Percentiles rank a stretch among this genome's conserved stretches.
Conservation (phyloP, 345 rosid species). For the Laguncularia racemosa region DNA sequence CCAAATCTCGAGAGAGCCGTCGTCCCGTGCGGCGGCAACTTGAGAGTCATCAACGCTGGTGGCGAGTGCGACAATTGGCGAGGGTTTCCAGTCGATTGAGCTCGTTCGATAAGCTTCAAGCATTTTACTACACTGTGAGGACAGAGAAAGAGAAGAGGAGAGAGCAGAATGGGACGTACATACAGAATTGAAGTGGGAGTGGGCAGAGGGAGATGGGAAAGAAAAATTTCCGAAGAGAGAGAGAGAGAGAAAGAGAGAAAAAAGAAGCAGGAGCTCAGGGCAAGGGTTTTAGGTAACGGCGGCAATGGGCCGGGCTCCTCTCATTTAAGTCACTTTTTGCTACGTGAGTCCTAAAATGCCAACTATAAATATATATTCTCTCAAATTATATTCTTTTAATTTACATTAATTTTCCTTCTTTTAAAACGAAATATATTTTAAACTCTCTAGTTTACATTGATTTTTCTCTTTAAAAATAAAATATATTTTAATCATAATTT, state of each 20-base stretch:
- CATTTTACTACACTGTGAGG: slow-evolving; percentile 18
- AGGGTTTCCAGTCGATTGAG: slow-evolving; percentile 82
- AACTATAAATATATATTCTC: no score
- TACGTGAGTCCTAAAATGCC: no score
- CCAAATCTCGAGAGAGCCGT: slow-evolving; percentile 96
- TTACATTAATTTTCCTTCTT: no score
- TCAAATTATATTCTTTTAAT: no score
- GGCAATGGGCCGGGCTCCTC: not conserved
- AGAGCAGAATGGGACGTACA: slow-evolving; percentile 4
- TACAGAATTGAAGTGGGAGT: not conserved
- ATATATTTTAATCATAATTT: no score
- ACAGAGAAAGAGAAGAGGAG: slow-evolving; percentile 30
- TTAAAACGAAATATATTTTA: no score
- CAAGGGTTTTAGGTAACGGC: not conserved
- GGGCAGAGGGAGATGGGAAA: not conserved
- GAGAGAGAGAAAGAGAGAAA: not conserved
- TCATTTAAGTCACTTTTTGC: no score
- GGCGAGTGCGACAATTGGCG: slow-evolving; percentile 83
- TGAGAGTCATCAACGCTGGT: slow-evolving; percentile 65
- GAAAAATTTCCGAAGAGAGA: not conserved
- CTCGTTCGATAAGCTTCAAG: slow-evolving; percentile 55
- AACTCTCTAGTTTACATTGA: no score
- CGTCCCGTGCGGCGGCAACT: slow-evolving; percentile 87
- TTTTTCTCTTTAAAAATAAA: no score
- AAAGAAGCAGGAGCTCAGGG: not conserved